These are phyloP conservation scores for Emergomyces orientalis DNA, from an alignment of 2,329 filamentous ascomycete genomes.

Conservation along the genomic window DNA sequence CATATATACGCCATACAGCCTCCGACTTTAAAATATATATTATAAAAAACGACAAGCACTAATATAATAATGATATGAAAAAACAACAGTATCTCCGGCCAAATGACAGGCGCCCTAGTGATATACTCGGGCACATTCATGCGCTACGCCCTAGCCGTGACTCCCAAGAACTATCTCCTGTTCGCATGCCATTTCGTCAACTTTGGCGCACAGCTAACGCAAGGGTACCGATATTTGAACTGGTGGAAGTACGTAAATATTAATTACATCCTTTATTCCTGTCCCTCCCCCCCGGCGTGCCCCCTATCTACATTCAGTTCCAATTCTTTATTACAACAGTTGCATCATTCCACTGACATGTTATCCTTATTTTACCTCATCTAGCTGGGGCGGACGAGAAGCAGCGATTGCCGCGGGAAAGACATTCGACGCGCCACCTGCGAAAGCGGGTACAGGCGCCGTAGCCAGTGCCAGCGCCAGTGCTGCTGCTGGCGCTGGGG, in stretches of 20 bases:
- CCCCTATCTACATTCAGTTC: background rate
- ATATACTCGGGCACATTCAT: slow-evolving; percentile 57
- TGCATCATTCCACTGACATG: background rate
- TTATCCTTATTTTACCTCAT: background rate
- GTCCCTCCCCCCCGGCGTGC: too few species aligned
- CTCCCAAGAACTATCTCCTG: slow-evolving; percentile 57
- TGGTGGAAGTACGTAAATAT: slow-evolving; percentile 46
- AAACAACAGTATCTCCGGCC: slow-evolving; percentile 50
- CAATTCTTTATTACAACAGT: too few species aligned
- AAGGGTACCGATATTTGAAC: slow-evolving; percentile 53
- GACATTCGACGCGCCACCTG: slow-evolving; percentile 7
- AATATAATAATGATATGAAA: background rate
- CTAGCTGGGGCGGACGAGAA: slow-evolving; percentile 37
- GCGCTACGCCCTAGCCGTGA: slow-evolving; percentile 56
- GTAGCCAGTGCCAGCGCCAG: slow-evolving; percentile 21
- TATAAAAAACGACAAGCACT: background rate
- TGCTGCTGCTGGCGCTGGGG: slow-evolving; percentile 16
- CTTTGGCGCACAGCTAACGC: slow-evolving; percentile 51
- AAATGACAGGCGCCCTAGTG: slow-evolving; percentile 53
- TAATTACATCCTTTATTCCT: too few species aligned
- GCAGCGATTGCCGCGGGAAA: slow-evolving; percentile 28
- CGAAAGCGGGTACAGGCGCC: slow-evolving; percentile 22
- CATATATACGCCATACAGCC: background rate
- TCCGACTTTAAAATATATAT: too few species aligned
- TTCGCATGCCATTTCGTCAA: slow-evolving; percentile 60